Conservation (phyloP, 139 green algal species). For the Chlorella sp. region DNA sequence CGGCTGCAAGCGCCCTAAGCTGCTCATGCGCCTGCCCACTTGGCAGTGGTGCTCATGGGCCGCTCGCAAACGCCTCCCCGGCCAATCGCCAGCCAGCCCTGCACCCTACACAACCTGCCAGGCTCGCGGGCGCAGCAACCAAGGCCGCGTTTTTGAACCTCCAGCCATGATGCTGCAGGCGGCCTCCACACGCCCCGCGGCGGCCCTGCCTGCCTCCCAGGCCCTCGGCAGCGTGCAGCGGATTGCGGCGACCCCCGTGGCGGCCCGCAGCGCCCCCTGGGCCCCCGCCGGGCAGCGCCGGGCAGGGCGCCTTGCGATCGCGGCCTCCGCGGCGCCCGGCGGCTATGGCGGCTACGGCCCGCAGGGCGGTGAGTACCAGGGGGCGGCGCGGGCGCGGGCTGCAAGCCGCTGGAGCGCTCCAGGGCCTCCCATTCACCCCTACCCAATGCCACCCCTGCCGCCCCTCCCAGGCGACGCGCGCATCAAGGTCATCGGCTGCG, state of each 20-base stretch:
- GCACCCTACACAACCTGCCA: too few species aligned
- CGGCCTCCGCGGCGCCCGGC: neutral
- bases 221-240: neutral
- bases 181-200: neutral
- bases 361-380: neutral
- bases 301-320: neutral
- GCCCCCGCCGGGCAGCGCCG: neutral
- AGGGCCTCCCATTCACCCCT: neutral
- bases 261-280: neutral
- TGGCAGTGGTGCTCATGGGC: too few species aligned
- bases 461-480: neutral
- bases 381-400: neutral
- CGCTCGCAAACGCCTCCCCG: too few species aligned
- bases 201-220: neutral
- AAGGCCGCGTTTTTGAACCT: too few species aligned
- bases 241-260: neutral
- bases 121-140: too few species aligned
- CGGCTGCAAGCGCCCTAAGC: too few species aligned
- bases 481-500: conserved; percentile 94
- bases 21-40: too few species aligned
- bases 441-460: neutral
- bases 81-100: too few species aligned
- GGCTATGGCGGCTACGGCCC: conserved; percentile 1
- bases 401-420: neutral
- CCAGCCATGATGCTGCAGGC: too few species aligned